Evolutionary conservation across 2,329 filamentous ascomycete species (phyloP).

Genomic region (Penicillium concentricum): DNA sequence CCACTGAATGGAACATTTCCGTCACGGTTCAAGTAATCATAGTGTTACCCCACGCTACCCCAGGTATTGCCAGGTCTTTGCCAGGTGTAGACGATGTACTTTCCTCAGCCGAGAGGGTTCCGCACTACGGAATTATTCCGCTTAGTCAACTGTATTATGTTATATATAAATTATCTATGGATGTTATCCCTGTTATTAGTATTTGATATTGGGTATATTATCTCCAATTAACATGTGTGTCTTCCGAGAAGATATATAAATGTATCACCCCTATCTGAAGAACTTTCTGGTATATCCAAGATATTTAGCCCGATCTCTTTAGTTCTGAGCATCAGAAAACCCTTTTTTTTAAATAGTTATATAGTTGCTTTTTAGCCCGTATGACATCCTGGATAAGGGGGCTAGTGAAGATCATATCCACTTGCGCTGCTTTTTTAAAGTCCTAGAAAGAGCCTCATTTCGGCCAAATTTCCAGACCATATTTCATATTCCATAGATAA

Average conservation of each 20-base stretch:
- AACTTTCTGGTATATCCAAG: too few species aligned
- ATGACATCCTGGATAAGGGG: background rate
- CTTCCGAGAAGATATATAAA: too few species aligned
- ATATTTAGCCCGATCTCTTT: too few species aligned
- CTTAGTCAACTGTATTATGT: background rate
- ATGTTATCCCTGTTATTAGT: too few species aligned
- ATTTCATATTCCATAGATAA: background rate
- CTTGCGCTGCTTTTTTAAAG: background rate
- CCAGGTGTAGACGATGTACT: background rate
- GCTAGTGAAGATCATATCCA: slow-evolving; percentile 11
- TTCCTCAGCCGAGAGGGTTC: slow-evolving; percentile 2
- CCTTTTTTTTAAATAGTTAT: background rate
- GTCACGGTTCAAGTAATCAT: background rate
- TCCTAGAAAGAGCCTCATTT: background rate
- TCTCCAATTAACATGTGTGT: too few species aligned
- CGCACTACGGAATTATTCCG: slow-evolving; percentile 15
- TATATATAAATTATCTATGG: too few species aligned
- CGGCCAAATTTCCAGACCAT: background rate
- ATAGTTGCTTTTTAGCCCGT: background rate
- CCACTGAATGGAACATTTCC: slow-evolving; percentile 19
- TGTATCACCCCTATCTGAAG: too few species aligned
- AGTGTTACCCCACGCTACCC: slow-evolving; percentile 10
- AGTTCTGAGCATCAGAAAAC: background rate
- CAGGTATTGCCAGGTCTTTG: slow-evolving; percentile 9
- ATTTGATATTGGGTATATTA: too few species aligned